Evolutionary conservation across 768 basidiomycete genomes (phyloP).

Genomic region (Cubamyces lactineus): DNA sequence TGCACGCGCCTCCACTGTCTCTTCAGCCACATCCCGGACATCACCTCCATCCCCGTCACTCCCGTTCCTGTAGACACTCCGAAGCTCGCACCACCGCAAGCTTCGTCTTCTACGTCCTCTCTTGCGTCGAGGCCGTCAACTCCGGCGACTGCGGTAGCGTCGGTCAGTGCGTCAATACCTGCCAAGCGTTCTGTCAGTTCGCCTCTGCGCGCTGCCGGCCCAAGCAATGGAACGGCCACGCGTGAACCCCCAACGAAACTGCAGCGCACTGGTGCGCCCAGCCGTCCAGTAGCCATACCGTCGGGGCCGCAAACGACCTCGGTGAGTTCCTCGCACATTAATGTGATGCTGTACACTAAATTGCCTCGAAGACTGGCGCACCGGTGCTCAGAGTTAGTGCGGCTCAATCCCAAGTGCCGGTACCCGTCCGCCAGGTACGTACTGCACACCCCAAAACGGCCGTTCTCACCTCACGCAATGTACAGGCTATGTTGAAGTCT

Average conservation of each 20-base stretch:
- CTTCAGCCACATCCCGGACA: slow-evolving; percentile 61
- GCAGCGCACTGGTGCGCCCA: slow-evolving; percentile 51
- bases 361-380: slow-evolving; percentile 50
- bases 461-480: neutral
- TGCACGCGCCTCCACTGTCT: slow-evolving; percentile 62
- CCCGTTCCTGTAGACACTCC: slow-evolving; percentile 42
- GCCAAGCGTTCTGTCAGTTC: slow-evolving; percentile 36
- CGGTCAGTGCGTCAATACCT: slow-evolving; percentile 24
- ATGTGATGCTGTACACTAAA: neutral
- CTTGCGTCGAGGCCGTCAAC: slow-evolving; percentile 21
- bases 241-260: slow-evolving; percentile 67
- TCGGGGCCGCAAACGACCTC: slow-evolving; percentile 38
- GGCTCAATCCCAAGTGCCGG: slow-evolving; percentile 68
- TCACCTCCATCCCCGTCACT: slow-evolving; percentile 42
- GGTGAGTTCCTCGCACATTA: slow-evolving; percentile 26
- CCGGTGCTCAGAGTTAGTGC: slow-evolving; percentile 70
- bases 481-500: slow-evolving; percentile 71
- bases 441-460: neutral
- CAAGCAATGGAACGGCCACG: slow-evolving; percentile 21
- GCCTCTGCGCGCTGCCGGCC: slow-evolving; percentile 17
- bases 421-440: slow-evolving; percentile 74
- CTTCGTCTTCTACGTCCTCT: slow-evolving; percentile 2
- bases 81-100: slow-evolving; percentile 7
- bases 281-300: slow-evolving; percentile 48
- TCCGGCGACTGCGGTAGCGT: neutral